phyloP scores from a whole-genome alignment of 495 filamentous ascomycete species.

The Penicillium antarcticum region DNA sequence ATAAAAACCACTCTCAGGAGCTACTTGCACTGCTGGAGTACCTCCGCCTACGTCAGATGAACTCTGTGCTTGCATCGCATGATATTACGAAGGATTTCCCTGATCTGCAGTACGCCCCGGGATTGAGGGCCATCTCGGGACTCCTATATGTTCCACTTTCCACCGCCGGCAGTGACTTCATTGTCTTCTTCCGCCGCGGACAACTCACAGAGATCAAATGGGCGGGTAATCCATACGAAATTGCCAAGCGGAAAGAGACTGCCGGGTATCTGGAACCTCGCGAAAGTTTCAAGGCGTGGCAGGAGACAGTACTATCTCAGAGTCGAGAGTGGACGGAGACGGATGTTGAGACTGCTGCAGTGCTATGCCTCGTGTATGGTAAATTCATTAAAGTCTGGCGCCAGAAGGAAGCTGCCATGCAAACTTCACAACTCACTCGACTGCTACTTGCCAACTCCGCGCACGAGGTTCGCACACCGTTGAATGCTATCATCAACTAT shows the following conservation, averaged over 20 bases:
- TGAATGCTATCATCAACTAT: constrained; percentile 97
- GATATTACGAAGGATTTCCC: constrained; percentile 79
- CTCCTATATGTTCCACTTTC: constrained; percentile 82
- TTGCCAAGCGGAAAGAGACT: constrained; percentile 38
- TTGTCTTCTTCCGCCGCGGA: constrained; percentile 84
- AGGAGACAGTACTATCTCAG: constrained; percentile 33
- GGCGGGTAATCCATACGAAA: constrained; percentile 94
- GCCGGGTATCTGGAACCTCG: constrained; percentile 33
- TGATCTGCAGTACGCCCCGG: constrained; percentile 75
- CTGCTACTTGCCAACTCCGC: constrained; percentile 88
- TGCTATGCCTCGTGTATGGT: constrained; percentile 86
- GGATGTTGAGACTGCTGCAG: constrained; percentile 80
- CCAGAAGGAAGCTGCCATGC: constrained; percentile 82
- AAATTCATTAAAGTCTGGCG: constrained; percentile 92
- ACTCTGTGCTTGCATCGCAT: constrained; percentile 74
- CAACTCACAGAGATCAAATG: constrained; percentile 79
- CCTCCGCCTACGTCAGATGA: constrained; percentile 69
- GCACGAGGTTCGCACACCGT: constrained; percentile 89
- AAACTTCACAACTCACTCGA: constrained; percentile 76
- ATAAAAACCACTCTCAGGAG: constrained; percentile 74
- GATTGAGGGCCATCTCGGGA: constrained; percentile 76
- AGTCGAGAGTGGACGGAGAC: constrained; percentile 46
- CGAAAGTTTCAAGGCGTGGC: constrained; percentile 34
- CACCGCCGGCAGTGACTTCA: constrained; percentile 75
- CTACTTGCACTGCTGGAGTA: constrained; percentile 84